Evolutionary conservation across 441 rosid species (phyloP).

Genomic region (Capsella rubella): DNA sequence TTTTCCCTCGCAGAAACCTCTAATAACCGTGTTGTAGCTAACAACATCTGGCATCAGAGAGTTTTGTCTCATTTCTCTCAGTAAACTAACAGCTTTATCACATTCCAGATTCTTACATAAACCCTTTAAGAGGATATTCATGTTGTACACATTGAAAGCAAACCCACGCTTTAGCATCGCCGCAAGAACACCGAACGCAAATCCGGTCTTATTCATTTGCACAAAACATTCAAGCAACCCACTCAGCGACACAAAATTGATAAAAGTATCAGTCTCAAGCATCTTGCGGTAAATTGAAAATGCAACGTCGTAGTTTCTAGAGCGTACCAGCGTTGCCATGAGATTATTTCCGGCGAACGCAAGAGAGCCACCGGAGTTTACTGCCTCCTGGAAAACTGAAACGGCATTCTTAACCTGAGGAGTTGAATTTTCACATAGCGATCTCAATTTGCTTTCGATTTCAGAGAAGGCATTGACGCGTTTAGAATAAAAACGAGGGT

Average conservation of each 20-base stretch:
- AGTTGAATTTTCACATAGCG: constrained; percentile 49
- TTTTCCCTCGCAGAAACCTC: constrained; percentile 53
- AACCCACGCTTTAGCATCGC: constrained; percentile 70
- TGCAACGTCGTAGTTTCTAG: constrained; percentile 55
- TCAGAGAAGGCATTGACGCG: constrained; percentile 28
- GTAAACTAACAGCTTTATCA: constrained; percentile 49
- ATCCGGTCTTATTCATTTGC: constrained; percentile 43
- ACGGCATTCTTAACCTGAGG: constrained; percentile 50
- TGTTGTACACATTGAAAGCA: constrained; percentile 46
- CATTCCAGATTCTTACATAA: constrained; percentile 53
- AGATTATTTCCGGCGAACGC: constrained; percentile 54
- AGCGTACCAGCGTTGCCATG: constrained; percentile 58
- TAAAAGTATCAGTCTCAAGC: constrained; percentile 46
- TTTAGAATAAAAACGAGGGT: not conserved
- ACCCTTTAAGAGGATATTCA: constrained; percentile 63
- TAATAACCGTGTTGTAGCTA: constrained; percentile 52
- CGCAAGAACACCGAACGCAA: constrained; percentile 57
- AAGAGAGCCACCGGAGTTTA: constrained; percentile 48
- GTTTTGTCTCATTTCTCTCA: constrained; percentile 46
- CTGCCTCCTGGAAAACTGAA: constrained; percentile 51
- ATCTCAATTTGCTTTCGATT: constrained; percentile 46
- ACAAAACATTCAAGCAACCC: constrained; percentile 64
- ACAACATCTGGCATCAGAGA: constrained; percentile 46
- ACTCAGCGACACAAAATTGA: constrained; percentile 58
- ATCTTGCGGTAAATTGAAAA: constrained; percentile 55